Evolutionary conservation across 148 eudicot species (phyloP), one percentile per base, ranked within the genome.

Genomic region (Silene conica): DNA sequence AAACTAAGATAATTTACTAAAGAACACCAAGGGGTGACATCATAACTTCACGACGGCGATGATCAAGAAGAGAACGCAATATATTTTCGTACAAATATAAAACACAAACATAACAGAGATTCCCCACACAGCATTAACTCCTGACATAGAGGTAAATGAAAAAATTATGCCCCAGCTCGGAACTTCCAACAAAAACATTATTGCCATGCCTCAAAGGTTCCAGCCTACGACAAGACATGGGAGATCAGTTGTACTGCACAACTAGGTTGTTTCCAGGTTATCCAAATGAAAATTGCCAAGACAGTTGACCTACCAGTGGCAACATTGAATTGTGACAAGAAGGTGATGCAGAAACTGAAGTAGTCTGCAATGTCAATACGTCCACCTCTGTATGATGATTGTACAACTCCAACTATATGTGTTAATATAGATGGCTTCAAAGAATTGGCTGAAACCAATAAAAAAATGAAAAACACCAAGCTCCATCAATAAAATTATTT

Each of bases 261-360:
- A 38, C 8, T 38, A 38, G 43, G 43, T 38, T 38, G 43, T 38
- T 6, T 38, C 43, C 43, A 9, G 8, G 7, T 38, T 38, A 50
- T 50, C 55, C 18, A 15, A 13, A 50, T 15, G 55, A 50, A 15
- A 50, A 50, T 50, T 50, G 55, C 55, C 14, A 12, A 3, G 15
- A 50, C 16, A 13, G 23, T 31, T 56, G 63, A 54, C 38, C 60
- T 90, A 93, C 97, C 98, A 41, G 88, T 84, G 69, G 50, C 69
- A 55, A 82, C 83, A 83, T 82, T 82, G 78, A 84, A 86, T 76
- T 83, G 83, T 21, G 97, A 86, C 50, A 92, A 83, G 78, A 95
- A 78, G 45, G 98, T 92, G 79, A 92, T 75, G 84, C 90, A 85
- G 88, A 95, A 90, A 82, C 98, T 95, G 75, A 82, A 79, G 56